phyloP scores from a whole-genome alignment of 352 stramenopile species.

The Discostella stelligera region DNA sequence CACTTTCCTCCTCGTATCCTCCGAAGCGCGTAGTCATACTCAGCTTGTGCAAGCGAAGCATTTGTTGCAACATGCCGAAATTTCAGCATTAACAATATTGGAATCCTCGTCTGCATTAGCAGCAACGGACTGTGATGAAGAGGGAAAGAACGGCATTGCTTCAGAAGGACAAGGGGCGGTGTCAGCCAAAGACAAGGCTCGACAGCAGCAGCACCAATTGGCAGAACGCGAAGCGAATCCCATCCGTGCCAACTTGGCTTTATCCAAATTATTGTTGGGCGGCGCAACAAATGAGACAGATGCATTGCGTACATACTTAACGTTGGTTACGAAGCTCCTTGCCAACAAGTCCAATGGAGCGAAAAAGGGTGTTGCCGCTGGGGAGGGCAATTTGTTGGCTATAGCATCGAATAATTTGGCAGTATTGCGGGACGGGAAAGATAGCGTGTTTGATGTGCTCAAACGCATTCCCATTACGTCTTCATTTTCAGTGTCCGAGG shows the following conservation, averaged over 20 bases:
- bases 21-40: constrained; percentile 17
- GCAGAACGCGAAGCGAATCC: constrained; percentile 44
- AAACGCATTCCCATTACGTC: constrained; percentile 41
- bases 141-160: constrained; percentile 4
- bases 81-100: constrained; percentile 33
- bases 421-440: constrained; percentile 44
- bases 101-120: constrained; percentile 9
- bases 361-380: neutral
- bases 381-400: constrained; percentile 40
- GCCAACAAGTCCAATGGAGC: neutral
- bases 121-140: constrained; percentile 4
- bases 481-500: constrained; percentile 32
- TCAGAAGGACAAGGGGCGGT: neutral
- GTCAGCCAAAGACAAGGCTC: neutral
- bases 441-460: constrained; percentile 48
- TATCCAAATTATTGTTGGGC: constrained; percentile 40
- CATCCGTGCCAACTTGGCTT: constrained; percentile 47
- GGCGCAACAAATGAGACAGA: constrained; percentile 33
- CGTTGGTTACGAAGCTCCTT: constrained; percentile 25
- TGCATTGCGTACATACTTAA: constrained; percentile 40
- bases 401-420: constrained; percentile 51
- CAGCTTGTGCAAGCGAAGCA: constrained; percentile 22
- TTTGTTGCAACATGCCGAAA: constrained; percentile 37
- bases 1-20: constrained; percentile 49
- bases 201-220: constrained; percentile 13